A percentile compares a stretch with the other conserved stretches of the same genome.
phyloP scores from a whole-genome alignment of 108 stramenopile genomes.

The Conticribra weissflogii region DNA sequence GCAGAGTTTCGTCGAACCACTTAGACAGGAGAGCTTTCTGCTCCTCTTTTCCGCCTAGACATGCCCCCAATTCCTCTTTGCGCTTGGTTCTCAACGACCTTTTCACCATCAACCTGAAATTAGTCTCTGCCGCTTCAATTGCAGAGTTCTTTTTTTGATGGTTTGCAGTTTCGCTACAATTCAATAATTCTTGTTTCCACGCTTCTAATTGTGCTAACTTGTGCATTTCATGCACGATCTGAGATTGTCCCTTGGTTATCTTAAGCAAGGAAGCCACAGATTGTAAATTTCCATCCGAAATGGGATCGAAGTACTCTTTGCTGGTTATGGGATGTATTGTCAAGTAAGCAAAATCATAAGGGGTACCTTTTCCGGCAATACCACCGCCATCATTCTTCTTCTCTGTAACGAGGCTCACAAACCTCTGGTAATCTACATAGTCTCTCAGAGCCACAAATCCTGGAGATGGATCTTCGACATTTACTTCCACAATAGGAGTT shows the following conservation, averaged over 20 bases:
- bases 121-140: slow-evolving; percentile 44
- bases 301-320: slow-evolving; percentile 32
- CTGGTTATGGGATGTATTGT: slow-evolving; percentile 12
- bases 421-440: slow-evolving; percentile 45
- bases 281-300: slow-evolving; percentile 16
- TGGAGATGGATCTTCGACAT: slow-evolving; percentile 57
- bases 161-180: slow-evolving; percentile 1
- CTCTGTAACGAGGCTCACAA: slow-evolving; percentile 3
- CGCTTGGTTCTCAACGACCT: slow-evolving; percentile 61
- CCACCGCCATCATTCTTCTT: not conserved
- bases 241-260: slow-evolving; percentile 46
- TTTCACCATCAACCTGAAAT: slow-evolving; percentile 84
- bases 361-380: not conserved
- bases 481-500: slow-evolving; percentile 50
- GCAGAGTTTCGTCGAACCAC: slow-evolving; percentile 59
- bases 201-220: slow-evolving; percentile 35
- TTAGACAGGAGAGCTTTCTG: slow-evolving; percentile 61
- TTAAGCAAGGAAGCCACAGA: slow-evolving; percentile 20
- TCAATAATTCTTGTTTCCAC: slow-evolving; percentile 22
- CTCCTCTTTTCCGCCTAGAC: slow-evolving; percentile 65
- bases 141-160: slow-evolving; percentile 10
- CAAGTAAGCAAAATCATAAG: not conserved
- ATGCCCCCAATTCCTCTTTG: slow-evolving; percentile 64
- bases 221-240: slow-evolving; percentile 43
- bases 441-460: slow-evolving; percentile 52